phyloP scores from a whole-genome alignment of 345 rosid species.

The Alliaria petiolata region DNA sequence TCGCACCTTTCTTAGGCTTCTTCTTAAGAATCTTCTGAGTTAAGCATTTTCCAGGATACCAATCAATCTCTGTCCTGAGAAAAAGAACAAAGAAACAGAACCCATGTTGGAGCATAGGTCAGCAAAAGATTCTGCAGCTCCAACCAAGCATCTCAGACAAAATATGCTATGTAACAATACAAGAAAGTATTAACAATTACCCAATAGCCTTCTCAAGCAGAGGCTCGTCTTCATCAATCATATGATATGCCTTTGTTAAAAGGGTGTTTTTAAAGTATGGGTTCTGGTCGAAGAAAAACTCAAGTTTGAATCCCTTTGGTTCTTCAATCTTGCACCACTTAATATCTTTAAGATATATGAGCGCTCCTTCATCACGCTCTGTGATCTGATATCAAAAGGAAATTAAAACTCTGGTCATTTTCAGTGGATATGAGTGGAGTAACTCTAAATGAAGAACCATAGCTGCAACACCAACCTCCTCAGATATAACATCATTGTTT shows the following conservation, averaged over 20 bases:
- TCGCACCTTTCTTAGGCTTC: constrained; percentile 92
- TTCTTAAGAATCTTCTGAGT: constrained; percentile 90
- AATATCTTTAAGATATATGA: constrained; percentile 69
- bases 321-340: constrained; percentile 76
- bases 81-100: background rate
- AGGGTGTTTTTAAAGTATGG: constrained; percentile 75
- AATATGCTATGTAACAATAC: background rate
- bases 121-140: background rate
- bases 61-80: constrained; percentile 68
- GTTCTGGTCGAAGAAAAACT: constrained; percentile 62
- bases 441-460: background rate
- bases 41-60: constrained; percentile 84
- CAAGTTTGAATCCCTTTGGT: constrained; percentile 89
- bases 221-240: constrained; percentile 87
- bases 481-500: constrained; percentile 72
- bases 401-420: background rate
- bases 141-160: background rate
- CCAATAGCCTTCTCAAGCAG: constrained; percentile 86
- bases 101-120: background rate
- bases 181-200: constrained; percentile 34
- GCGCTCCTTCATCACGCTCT: constrained; percentile 86
- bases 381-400: constrained; percentile 45
- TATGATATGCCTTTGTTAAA: constrained; percentile 74
- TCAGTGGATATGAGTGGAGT: background rate
- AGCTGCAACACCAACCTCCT: constrained; percentile 29